Conservation (phyloP, 1,139 yeast species). For the Zhuliangozyma parablackwelliae region DNA sequence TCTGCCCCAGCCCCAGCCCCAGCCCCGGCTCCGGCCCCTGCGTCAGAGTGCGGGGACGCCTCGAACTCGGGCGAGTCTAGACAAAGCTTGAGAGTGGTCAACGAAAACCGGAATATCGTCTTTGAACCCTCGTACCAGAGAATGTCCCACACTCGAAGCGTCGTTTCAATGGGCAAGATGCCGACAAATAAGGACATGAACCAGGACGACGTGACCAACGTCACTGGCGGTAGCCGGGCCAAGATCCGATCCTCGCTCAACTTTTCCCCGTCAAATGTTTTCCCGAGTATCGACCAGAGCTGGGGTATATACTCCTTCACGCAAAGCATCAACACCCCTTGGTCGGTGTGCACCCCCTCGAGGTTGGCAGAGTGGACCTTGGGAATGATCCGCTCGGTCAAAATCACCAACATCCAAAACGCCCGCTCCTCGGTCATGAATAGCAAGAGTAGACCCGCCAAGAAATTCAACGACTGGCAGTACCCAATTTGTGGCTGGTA, state of each 20-base stretch:
- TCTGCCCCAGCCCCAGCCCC: slow-evolving; percentile 17
- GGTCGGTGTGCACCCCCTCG: slow-evolving; percentile 94
- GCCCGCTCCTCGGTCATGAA: slow-evolving; percentile 87
- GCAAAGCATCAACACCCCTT: slow-evolving; percentile 88
- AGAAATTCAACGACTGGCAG: slow-evolving; percentile 89
- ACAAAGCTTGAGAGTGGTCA: slow-evolving; percentile 76
- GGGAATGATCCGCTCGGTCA: slow-evolving; percentile 81
- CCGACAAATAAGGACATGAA: slow-evolving; percentile 95
- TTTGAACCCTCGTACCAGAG: slow-evolving; percentile 89
- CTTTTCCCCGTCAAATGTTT: slow-evolving; percentile 37
- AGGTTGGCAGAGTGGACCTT: slow-evolving; percentile 86
- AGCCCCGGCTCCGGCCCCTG: slow-evolving; percentile 1
- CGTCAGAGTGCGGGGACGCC: slow-evolving; percentile 10
- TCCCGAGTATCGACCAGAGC: slow-evolving; percentile 60
- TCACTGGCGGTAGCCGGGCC: slow-evolving; percentile 78
- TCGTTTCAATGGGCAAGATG: slow-evolving; percentile 79
- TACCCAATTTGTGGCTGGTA: slow-evolving; percentile 90
- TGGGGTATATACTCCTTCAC: slow-evolving; percentile 79
- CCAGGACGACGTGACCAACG: slow-evolving; percentile 95
- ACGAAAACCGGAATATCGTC: slow-evolving; percentile 74
- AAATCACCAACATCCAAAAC: slow-evolving; percentile 92
- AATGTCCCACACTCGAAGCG: slow-evolving; percentile 90
- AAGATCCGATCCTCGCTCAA: slow-evolving; percentile 59
- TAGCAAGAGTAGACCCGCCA: slow-evolving; percentile 77
- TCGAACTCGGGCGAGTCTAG: slow-evolving; percentile 54